Conservation (phyloP, 73 alveolate genomes). For the Paramecium octaurelia region DNA sequence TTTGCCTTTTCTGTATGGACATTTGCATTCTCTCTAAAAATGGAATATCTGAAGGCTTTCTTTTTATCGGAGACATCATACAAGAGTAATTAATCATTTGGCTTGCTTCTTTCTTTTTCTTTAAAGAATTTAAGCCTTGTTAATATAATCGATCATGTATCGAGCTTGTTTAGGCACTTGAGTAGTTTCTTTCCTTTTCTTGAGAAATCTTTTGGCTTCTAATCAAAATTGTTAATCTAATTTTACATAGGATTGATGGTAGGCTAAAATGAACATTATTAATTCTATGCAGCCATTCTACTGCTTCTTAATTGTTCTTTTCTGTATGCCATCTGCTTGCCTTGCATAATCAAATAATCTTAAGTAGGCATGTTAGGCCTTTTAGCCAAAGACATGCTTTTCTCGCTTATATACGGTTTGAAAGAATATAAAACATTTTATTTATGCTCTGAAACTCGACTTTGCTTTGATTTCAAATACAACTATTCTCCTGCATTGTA, state of each 20-base stretch:
- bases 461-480: not conserved
- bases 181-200: not conserved
- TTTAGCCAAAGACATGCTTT: not conserved
- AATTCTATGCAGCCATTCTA: not conserved
- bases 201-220: conserved; percentile 3
- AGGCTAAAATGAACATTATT: not conserved
- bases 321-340: not conserved
- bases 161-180: not conserved
- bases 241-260: not conserved
- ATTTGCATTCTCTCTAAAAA: conserved; percentile 30
- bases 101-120: not conserved
- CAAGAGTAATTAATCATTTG: not conserved
- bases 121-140: not conserved
- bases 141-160: not conserved
- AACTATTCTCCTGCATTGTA: conserved; percentile 6
- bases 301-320: conserved; percentile 9
- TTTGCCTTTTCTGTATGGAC: not conserved
- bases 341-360: not conserved
- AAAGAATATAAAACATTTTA: not conserved
- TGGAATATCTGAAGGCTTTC: not conserved
- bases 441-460: not conserved
- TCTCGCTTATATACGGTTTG: not conserved
- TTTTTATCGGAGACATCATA: not conserved
- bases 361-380: not conserved
- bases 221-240: not conserved